Evolutionary conservation across 306 rosid genomes (phyloP).

Genomic region (Purshia tridentata): DNA sequence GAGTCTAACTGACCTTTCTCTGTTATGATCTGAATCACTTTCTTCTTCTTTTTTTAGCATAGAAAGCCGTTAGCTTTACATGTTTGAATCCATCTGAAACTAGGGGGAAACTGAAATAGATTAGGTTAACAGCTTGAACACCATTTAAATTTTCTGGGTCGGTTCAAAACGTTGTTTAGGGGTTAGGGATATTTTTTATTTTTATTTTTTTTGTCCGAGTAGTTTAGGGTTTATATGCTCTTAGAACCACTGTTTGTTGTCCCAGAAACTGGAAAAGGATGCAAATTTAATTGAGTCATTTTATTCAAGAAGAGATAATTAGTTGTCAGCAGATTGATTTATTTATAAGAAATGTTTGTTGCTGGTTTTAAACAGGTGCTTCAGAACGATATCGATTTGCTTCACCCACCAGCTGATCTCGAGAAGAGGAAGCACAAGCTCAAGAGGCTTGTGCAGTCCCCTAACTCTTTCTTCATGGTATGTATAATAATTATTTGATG

Average conservation of each 20-base stretch:
- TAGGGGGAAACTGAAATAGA: neutral
- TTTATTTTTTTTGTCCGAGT: too few species aligned
- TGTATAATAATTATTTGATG: neutral
- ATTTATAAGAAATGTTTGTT: neutral
- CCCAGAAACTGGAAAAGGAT: neutral
- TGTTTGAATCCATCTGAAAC: neutral
- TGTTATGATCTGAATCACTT: neutral
- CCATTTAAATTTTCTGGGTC: neutral
- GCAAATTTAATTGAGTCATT: neutral
- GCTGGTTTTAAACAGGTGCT: slow-evolving; percentile 39
- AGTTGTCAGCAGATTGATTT: neutral
- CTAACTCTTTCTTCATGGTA: slow-evolving; percentile 65
- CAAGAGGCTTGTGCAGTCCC: slow-evolving; percentile 61
- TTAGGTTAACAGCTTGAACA: neutral
- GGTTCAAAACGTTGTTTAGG: neutral
- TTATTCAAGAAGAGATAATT: neutral
- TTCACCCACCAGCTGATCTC: slow-evolving; percentile 54
- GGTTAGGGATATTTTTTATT: too few species aligned
- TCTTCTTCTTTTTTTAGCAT: neutral
- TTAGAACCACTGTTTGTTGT: neutral
- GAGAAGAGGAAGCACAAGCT: slow-evolving; percentile 69
- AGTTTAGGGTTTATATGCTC: neutral
- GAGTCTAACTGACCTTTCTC: neutral
- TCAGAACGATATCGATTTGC: slow-evolving; percentile 57
- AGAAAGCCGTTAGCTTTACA: neutral